Percentiles rank a stretch among this genome's conserved stretches.
These are phyloP conservation scores for Boletus barrowsii DNA, from an alignment of 768 basidiomycete species.

Conservation along the genomic window DNA sequence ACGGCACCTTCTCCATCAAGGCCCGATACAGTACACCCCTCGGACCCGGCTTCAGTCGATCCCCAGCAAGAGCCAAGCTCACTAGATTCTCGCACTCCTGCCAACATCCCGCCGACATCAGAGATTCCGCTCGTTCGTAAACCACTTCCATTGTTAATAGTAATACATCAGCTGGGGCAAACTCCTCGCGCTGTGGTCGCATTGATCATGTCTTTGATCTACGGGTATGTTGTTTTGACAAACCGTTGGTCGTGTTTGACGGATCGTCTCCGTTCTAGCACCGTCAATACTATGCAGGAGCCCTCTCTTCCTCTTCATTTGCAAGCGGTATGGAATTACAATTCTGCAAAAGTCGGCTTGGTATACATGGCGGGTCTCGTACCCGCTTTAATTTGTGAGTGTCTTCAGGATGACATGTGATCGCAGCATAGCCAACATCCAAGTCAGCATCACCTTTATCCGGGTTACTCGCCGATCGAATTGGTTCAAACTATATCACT, in stretches of 20 bases:
- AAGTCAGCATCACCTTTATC: constrained; percentile 51
- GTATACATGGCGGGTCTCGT: constrained; percentile 63
- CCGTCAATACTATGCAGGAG: constrained; percentile 49
- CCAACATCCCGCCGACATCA: background rate
- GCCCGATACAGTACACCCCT: background rate
- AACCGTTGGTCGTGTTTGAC: background rate
- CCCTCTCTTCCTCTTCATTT: constrained; percentile 57
- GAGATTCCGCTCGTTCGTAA: constrained; percentile 16
- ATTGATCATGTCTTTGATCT: constrained; percentile 44
- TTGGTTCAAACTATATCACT: constrained; percentile 56
- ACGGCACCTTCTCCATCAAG: background rate
- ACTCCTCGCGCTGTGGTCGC: constrained; percentile 50
- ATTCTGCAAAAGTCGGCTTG: constrained; percentile 56
- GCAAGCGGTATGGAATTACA: constrained; percentile 45
- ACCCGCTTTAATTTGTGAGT: constrained; percentile 63
- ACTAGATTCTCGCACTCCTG: background rate
- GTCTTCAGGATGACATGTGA: background rate
- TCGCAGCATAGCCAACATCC: background rate
- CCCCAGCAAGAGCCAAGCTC: background rate
- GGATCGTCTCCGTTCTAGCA: constrained; percentile 29
- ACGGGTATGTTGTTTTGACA: constrained; percentile 43
- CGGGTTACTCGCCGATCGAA: constrained; percentile 57
- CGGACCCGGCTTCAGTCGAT: background rate
- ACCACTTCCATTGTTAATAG: constrained; percentile 38
- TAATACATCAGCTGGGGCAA: constrained; percentile 40